Evolutionary conservation across 805 yeast genomes (phyloP).

Genomic region (Metschnikowia borealis): DNA sequence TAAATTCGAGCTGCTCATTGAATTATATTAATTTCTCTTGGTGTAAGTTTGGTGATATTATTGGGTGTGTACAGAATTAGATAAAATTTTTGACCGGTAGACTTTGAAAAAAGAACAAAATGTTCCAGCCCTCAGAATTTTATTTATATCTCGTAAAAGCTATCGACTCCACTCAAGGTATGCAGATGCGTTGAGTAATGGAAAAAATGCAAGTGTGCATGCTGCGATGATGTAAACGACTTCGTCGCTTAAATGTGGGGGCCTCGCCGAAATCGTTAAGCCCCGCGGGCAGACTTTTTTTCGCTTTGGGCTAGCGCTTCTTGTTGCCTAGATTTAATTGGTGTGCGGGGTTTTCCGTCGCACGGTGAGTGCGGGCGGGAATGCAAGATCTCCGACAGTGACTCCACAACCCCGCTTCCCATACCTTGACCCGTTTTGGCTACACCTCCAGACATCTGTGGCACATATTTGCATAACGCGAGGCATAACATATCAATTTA

Average conservation of each 20-base stretch:
- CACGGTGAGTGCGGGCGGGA: neutral
- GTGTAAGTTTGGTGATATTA: neutral
- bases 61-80: neutral
- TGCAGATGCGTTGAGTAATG: neutral
- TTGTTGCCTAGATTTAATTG: neutral
- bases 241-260: neutral
- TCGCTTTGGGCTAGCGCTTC: neutral
- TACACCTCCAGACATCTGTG: neutral
- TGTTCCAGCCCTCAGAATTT: neutral
- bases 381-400: neutral
- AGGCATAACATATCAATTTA: neutral
- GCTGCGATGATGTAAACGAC: neutral
- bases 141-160: neutral
- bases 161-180: neutral
- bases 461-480: neutral
- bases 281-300: neutral
- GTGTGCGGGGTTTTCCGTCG: neutral
- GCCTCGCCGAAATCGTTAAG: neutral
- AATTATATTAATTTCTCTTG: neutral
- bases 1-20: conserved; percentile 1
- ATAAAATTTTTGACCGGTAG: neutral
- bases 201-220: conserved; percentile 1
- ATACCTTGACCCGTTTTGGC: neutral
- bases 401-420: neutral
- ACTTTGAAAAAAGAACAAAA: neutral